Percentiles rank a stretch among this genome's conserved stretches.
These are phyloP conservation scores for Xylaria sp. DNA, from an alignment of 2,329 filamentous ascomycete genomes.

Conservation along the genomic window DNA sequence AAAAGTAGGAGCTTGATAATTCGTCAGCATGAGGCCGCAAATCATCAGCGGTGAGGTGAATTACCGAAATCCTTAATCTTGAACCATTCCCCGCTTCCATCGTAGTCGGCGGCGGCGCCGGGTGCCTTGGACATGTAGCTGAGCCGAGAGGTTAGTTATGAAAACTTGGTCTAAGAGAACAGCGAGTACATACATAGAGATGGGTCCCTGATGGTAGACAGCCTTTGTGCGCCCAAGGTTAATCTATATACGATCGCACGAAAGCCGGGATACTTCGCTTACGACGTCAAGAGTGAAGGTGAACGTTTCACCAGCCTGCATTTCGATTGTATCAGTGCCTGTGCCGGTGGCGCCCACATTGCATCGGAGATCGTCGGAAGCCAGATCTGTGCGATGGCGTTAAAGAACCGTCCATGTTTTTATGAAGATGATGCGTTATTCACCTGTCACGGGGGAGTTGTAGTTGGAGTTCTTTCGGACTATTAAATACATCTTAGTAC, in stretches of 20 bases:
- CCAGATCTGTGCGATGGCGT: conserved; percentile 48
- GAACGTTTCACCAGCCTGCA: conserved; percentile 54
- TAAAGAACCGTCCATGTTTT: background rate
- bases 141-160: background rate
- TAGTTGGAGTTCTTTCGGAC: conserved; percentile 61
- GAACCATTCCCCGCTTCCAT: conserved; percentile 56
- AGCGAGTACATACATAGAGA: conserved; percentile 49
- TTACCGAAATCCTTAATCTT: conserved; percentile 55
- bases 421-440: background rate
- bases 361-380: conserved; percentile 56
- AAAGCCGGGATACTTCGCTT: conserved; percentile 19
- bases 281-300: conserved; percentile 54
- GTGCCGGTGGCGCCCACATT: conserved; percentile 53
- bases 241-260: background rate
- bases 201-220: conserved; percentile 58
- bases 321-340: conserved; percentile 51
- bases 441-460: conserved; percentile 59
- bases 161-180: background rate
- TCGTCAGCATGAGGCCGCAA: conserved; percentile 6
- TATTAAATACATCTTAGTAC: conserved; percentile 32
- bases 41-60: background rate
- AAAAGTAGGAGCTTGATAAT: conserved; percentile 50
- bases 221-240: conserved; percentile 39
- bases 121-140: conserved; percentile 58
- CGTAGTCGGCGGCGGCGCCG: conserved; percentile 51